Percentiles rank a stretch among this genome's conserved stretches.
phyloP scores from a whole-genome alignment of 768 basidiomycete genomes.

The Pseudohyphozyma bogoriensis region DNA sequence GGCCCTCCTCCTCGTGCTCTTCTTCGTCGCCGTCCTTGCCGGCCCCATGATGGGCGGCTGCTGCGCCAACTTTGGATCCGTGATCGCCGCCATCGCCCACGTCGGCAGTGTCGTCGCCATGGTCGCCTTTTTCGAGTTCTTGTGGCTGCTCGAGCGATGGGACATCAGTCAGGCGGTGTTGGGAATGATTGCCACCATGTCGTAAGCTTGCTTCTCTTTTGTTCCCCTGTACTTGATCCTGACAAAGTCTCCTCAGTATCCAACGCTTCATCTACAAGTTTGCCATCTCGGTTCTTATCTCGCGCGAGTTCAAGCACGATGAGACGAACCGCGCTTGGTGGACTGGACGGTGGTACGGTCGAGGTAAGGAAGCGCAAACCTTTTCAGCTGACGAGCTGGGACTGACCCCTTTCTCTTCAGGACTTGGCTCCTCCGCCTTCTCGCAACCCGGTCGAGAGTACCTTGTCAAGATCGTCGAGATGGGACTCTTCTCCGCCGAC shows the following conservation, averaged over 20 bases:
- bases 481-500: slow-evolving; percentile 91
- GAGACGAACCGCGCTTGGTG: slow-evolving; percentile 99
- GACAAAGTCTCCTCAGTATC: slow-evolving; percentile 40
- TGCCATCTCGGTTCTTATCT: slow-evolving; percentile 83
- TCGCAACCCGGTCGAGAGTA: slow-evolving; percentile 98
- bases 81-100: slow-evolving; percentile 86
- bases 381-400: background rate
- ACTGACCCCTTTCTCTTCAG: slow-evolving; percentile 33
- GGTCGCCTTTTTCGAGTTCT: slow-evolving; percentile 89
- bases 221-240: too few species aligned
- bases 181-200: slow-evolving; percentile 80
- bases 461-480: slow-evolving; percentile 92
- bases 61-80: slow-evolving; percentile 80
- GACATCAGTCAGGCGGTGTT: slow-evolving; percentile 83
- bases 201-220: slow-evolving; percentile 30
- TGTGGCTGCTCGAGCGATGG: slow-evolving; percentile 96
- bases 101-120: slow-evolving; percentile 66
- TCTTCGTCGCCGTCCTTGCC: slow-evolving; percentile 81
- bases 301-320: slow-evolving; percentile 98
- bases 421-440: slow-evolving; percentile 79
- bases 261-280: slow-evolving; percentile 90
- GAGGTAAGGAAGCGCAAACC: too few species aligned
- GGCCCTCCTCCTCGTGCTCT: slow-evolving; percentile 70
- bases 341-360: slow-evolving; percentile 59
- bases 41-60: slow-evolving; percentile 53